These are phyloP conservation scores for Erigeron canadensis DNA, from an alignment of 129 eudicot genomes.

Conservation along the genomic window DNA sequence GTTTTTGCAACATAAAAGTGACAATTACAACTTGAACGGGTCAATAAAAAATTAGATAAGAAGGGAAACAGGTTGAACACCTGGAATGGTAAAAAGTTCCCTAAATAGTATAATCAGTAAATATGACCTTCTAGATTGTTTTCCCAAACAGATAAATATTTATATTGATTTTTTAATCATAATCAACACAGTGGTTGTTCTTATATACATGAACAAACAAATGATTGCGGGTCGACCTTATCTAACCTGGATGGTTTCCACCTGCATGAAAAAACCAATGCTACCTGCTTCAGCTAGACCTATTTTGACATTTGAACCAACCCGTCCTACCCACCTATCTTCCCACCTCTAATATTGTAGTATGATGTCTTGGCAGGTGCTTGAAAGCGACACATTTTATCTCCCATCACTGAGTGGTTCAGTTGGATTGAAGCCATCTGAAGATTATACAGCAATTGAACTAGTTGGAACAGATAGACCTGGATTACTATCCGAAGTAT, in stretches of 20 bases:
- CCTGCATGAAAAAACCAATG: no score
- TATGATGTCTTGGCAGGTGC: constrained; percentile 48
- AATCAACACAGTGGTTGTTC: no score
- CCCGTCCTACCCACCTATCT: not conserved
- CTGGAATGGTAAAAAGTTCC: no score
- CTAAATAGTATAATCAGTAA: no score
- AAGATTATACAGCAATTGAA: constrained; percentile 78
- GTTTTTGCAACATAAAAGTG: not conserved
- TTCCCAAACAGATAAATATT: no score
- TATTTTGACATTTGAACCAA: not conserved
- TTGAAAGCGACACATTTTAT: constrained; percentile 62
- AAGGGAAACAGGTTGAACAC: no score
- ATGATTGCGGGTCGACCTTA: not conserved
- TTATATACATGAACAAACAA: no score
- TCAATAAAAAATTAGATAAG: no score
- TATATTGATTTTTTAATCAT: no score
- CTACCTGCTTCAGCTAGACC: not conserved
- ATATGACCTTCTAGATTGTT: no score
- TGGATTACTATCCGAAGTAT: constrained; percentile 90
- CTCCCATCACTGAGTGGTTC: constrained; percentile 55
- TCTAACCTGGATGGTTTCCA: not conserved
- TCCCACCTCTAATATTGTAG: not conserved
- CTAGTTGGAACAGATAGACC: constrained; percentile 93
- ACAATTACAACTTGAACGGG: not conserved
- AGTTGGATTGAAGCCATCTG: constrained; percentile 81